Percentiles rank a stretch among this genome's conserved stretches.
Conservation (phyloP, 1,139 yeast species). For the Protomyces pachydermus region DNA sequence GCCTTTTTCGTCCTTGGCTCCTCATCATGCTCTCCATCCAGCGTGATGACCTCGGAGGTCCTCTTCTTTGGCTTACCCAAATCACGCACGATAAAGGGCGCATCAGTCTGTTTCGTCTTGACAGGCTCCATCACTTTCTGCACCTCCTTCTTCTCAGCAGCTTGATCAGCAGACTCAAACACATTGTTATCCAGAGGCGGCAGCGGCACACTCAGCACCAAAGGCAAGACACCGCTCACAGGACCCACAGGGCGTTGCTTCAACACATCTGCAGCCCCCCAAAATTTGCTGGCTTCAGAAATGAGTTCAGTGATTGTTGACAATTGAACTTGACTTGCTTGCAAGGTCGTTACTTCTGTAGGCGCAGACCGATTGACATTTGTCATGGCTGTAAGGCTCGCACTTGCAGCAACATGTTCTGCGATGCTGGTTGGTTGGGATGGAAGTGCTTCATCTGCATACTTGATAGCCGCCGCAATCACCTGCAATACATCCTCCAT, state of each 20-base stretch:
- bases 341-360: neutral
- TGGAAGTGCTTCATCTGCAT: slow-evolving; percentile 8
- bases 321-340: neutral
- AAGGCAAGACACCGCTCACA: neutral
- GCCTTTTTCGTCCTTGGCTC: slow-evolving; percentile 1
- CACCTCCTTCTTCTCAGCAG: neutral
- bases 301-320: neutral
- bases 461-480: slow-evolving; percentile 23
- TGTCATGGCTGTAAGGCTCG: neutral
- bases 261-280: neutral
- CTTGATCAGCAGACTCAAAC: neutral
- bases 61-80: slow-evolving; percentile 14
- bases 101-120: neutral
- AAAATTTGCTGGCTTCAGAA: neutral
- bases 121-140: neutral
- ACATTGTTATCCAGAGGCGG: slow-evolving; percentile 9
- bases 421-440: neutral
- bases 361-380: neutral
- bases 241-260: neutral
- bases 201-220: slow-evolving; percentile 4
- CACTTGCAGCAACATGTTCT: neutral
- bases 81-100: slow-evolving; percentile 11
- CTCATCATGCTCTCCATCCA: neutral
- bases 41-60: slow-evolving; percentile 9
- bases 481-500: slow-evolving; percentile 16